Evolutionary conservation across 768 basidiomycete species (phyloP).

Genomic region (Auriculariales sp.): DNA sequence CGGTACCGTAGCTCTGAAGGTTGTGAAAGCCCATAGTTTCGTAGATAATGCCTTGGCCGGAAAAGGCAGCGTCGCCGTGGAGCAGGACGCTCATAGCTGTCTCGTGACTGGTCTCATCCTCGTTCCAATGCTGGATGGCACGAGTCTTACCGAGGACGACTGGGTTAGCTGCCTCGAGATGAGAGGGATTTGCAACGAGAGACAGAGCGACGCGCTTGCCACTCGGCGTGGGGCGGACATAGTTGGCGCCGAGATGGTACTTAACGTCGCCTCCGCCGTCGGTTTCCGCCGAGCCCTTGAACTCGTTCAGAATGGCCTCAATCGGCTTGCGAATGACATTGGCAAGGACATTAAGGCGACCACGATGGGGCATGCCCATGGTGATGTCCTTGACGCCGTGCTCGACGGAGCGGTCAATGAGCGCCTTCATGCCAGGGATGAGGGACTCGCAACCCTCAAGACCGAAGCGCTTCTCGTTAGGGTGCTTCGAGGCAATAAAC

Average conservation of each 20-base stretch:
- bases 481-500: slow-evolving; percentile 96
- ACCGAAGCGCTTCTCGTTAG: slow-evolving; percentile 99
- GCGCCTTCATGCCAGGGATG: slow-evolving; percentile 98
- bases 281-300: slow-evolving; percentile 53
- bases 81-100: slow-evolving; percentile 91
- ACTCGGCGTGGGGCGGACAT: slow-evolving; percentile 91
- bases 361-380: slow-evolving; percentile 99
- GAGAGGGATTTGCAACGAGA: slow-evolving; percentile 96
- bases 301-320: slow-evolving; percentile 96
- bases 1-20: slow-evolving; percentile 89
- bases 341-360: slow-evolving; percentile 91
- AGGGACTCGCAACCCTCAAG: slow-evolving; percentile 96
- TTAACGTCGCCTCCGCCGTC: slow-evolving; percentile 95
- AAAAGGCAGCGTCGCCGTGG: slow-evolving; percentile 97
- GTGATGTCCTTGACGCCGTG: slow-evolving; percentile 91
- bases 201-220: slow-evolving; percentile 97
- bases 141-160: slow-evolving; percentile 99
- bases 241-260: slow-evolving; percentile 98
- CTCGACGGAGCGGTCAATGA: slow-evolving; percentile 97
- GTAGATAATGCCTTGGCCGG: slow-evolving; percentile 96
- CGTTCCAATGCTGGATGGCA: slow-evolving; percentile 88
- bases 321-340: slow-evolving; percentile 98
- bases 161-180: slow-evolving; percentile 92
- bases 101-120: slow-evolving; percentile 63
- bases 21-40: slow-evolving; percentile 99